A percentile compares a stretch with the other conserved stretches of the same genome.
Conservation (phyloP, 177 flowering plant species). For the Vitis hybrid region DNA sequence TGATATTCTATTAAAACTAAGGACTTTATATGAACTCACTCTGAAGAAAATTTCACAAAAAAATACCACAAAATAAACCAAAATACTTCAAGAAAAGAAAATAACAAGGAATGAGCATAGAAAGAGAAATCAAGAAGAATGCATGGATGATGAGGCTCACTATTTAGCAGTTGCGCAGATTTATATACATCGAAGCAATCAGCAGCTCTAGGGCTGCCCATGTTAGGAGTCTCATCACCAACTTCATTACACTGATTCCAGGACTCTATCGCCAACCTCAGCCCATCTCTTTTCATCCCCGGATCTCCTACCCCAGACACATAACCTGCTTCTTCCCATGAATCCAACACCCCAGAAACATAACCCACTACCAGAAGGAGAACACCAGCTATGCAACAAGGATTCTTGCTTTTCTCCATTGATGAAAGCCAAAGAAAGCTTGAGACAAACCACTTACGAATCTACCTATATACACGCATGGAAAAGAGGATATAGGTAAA, state of each 20-base stretch:
- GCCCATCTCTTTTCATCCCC: constrained; percentile 60
- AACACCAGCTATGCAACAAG: constrained; percentile 2
- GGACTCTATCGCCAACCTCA: constrained; percentile 64
- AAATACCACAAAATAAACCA: neutral
- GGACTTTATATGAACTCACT: too few relatives aligned
- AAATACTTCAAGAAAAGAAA: neutral
- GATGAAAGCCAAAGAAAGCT: neutral
- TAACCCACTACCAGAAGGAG: constrained; percentile 7
- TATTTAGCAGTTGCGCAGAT: constrained; percentile 8
- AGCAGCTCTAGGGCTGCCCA: constrained; percentile 81
- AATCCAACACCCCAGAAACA: constrained; percentile 4
- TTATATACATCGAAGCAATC: constrained; percentile 64
- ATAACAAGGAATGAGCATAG: neutral
- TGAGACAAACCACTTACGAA: neutral
- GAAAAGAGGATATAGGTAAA: too few relatives aligned
- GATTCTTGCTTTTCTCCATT: constrained; percentile 17
- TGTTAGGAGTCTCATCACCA: constrained; percentile 55
- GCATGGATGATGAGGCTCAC: constrained; percentile 3
- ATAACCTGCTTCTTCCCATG: constrained; percentile 17
- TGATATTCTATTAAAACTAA: too few relatives aligned
- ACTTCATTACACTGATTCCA: constrained; percentile 91
- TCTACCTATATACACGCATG: too few relatives aligned
- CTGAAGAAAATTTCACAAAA: too few relatives aligned
- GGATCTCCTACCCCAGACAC: constrained; percentile 70
- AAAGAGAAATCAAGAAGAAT: neutral